Base-by-base conservation (phyloP, 1,139 yeast species). In the Suhomyces bribrorum region DNA sequence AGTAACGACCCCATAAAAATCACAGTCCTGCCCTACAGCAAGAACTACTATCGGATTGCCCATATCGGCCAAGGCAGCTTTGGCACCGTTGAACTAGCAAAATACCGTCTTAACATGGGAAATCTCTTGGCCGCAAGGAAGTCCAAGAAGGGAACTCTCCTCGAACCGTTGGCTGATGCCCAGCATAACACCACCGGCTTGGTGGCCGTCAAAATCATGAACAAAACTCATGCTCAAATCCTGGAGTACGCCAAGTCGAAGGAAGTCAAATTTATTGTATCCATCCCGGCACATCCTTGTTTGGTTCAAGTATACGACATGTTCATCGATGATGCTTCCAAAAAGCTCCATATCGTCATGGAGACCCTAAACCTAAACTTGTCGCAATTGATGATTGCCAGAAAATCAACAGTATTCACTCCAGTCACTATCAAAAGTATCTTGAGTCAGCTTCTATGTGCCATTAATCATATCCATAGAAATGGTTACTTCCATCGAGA, bases 191-290 rank as follows among this genome's bases (percentile, higher is more conserved):
- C 40, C 5, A 40, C 48, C 26, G 53, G 58, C 33, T 60, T 83
- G 41, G 95, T 89, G 36, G 98, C 98, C 2, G 77, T 92, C 39
- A 92, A 92, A 59, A 81, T 87, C 5, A 81, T 90, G 83, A 79
- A 79, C 42, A 74, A 75, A 41, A 67, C 71, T 43, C 57, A 81
- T 32, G 59, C 69, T 2, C 59, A 66, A 8, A 58, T 80, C 30
- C 66, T 69, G 26, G 88, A 84, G 44, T 85, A 84, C 53, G 64
- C 75, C 8, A 68, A 71, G 37, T 81, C 86, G 23, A 83, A 90
- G 48, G 97, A 92, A 57, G 75, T 86, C 28, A 73, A 69, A 43
- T 89, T 90, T 56, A 84, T 88, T 29, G 62, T 79, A 26, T 62
- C 82, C 0, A 77, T 89, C 12, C 83, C 90, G 1, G 73, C 87